Percentiles rank a stretch among this genome's conserved stretches.
Evolutionary conservation across 2,329 filamentous ascomycete species (phyloP).

Genomic region (Ilyonectria robusta): DNA sequence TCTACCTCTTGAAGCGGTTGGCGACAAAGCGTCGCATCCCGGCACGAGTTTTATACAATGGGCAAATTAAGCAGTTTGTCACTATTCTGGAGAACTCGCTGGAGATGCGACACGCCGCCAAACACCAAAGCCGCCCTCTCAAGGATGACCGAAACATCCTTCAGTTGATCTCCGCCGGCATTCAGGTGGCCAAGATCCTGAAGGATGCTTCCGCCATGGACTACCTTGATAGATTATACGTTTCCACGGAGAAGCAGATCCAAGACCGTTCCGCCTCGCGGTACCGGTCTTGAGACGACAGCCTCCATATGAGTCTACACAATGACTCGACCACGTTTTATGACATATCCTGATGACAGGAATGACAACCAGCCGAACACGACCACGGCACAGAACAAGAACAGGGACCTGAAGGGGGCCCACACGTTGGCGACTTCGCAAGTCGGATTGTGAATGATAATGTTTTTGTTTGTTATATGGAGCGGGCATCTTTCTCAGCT

Average conservation of each 20-base stretch:
- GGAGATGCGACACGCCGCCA: constrained; percentile 88
- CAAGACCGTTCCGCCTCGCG: constrained; percentile 70
- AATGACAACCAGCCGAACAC: constrained; percentile 44
- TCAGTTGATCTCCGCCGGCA: constrained; percentile 88
- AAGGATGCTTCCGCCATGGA: constrained; percentile 89
- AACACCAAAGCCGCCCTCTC: constrained; percentile 84
- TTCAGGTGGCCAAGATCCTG: constrained; percentile 89
- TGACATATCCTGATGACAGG: constrained; percentile 41
- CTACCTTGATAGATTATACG: constrained; percentile 84
- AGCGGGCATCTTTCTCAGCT: constrained; percentile 34
- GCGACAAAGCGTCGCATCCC: constrained; percentile 90
- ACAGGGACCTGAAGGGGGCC: constrained; percentile 42
- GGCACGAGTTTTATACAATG: constrained; percentile 86
- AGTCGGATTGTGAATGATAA: constrained; percentile 50
- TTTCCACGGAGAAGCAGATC: constrained; percentile 85
- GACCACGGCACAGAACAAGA: constrained; percentile 47
- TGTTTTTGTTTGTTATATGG: constrained; percentile 45
- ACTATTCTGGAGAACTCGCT: constrained; percentile 90
- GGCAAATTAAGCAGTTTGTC: constrained; percentile 92
- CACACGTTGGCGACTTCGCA: constrained; percentile 31
- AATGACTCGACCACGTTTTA: constrained; percentile 47
- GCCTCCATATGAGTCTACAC: constrained; percentile 42
- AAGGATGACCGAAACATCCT: constrained; percentile 93
- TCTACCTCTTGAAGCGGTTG: constrained; percentile 86
- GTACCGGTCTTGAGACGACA: constrained; percentile 50